phyloP scores from a whole-genome alignment of 768 basidiomycete genomes.

The Macrolepiota albuminosa region DNA sequence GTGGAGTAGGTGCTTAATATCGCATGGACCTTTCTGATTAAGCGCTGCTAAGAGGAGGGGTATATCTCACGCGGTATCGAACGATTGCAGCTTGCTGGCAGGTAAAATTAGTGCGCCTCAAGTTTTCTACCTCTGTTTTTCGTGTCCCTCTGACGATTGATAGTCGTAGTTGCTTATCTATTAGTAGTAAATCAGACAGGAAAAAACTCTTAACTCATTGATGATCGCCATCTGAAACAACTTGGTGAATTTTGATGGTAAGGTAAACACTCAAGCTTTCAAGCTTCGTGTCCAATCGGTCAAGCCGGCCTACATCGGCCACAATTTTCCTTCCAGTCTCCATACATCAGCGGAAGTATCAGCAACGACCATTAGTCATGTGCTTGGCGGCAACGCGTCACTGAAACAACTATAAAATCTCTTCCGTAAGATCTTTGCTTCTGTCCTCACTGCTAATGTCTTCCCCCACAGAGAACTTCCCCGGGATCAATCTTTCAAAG shows the following conservation, averaged over 20 bases:
- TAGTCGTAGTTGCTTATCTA: too few species aligned
- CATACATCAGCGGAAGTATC: not conserved
- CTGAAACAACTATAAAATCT: not conserved
- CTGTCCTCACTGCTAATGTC: not conserved
- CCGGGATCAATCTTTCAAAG: conserved; percentile 16
- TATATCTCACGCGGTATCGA: not conserved
- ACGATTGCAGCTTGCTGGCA: too few species aligned
- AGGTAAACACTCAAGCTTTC: not conserved
- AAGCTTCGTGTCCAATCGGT: too few species aligned
- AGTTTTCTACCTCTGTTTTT: too few species aligned
- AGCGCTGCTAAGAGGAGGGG: not conserved
- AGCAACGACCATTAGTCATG: not conserved
- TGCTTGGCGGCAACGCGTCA: not conserved
- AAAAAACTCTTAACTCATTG: not conserved
- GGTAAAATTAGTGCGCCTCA: too few species aligned
- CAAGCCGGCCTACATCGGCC: too few species aligned
- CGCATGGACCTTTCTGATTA: not conserved
- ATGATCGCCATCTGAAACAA: not conserved
- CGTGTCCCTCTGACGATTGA: too few species aligned
- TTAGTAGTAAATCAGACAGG: not conserved
- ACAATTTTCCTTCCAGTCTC: too few species aligned
- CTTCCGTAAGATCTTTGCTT: not conserved
- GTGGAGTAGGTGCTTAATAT: not conserved
- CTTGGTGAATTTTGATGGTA: not conserved
- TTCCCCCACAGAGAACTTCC: not conserved